Percentiles rank a stretch among this genome's conserved stretches.
These are phyloP conservation scores for Pinus taeda DNA, from an alignment of 75 land plant species.

Conservation along the genomic window DNA sequence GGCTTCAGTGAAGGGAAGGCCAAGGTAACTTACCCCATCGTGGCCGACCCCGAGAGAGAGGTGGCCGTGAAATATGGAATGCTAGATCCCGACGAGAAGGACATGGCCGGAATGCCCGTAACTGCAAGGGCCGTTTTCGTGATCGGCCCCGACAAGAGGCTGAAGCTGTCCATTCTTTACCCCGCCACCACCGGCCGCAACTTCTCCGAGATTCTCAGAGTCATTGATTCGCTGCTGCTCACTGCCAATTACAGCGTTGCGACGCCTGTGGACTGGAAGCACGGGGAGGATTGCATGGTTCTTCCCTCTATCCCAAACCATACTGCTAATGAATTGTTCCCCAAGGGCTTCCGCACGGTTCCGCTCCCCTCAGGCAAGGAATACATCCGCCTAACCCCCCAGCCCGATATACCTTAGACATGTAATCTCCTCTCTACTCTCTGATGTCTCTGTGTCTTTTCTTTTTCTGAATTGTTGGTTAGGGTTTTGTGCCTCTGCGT, in stretches of 20 bases:
- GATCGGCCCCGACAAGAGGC: slow-evolving; percentile 43
- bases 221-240: slow-evolving; percentile 47
- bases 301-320: slow-evolving; percentile 34
- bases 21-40: slow-evolving; percentile 33
- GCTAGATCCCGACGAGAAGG: slow-evolving; percentile 50
- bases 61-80: slow-evolving; percentile 42
- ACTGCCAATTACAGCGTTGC: slow-evolving; percentile 43
- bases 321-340: slow-evolving; percentile 33
- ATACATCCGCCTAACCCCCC: slow-evolving; percentile 48
- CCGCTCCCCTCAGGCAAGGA: slow-evolving; percentile 46
- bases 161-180: slow-evolving; percentile 49
- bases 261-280: slow-evolving; percentile 55
- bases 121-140: slow-evolving; percentile 45
- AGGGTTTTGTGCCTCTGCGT: too few relatives aligned
- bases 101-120: slow-evolving; percentile 31
- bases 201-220: slow-evolving; percentile 42
- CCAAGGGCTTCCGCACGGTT: slow-evolving; percentile 44
- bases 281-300: slow-evolving; percentile 46
- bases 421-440: too few relatives aligned
- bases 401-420: slow-evolving; percentile 17
- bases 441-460: too few relatives aligned
- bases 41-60: slow-evolving; percentile 38
- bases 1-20: slow-evolving; percentile 16
- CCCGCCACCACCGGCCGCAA: slow-evolving; percentile 60
- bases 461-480: too few relatives aligned